Evolutionary conservation across 2,329 filamentous ascomycete genomes (phyloP).

Genomic region (Didymella arachidicola): DNA sequence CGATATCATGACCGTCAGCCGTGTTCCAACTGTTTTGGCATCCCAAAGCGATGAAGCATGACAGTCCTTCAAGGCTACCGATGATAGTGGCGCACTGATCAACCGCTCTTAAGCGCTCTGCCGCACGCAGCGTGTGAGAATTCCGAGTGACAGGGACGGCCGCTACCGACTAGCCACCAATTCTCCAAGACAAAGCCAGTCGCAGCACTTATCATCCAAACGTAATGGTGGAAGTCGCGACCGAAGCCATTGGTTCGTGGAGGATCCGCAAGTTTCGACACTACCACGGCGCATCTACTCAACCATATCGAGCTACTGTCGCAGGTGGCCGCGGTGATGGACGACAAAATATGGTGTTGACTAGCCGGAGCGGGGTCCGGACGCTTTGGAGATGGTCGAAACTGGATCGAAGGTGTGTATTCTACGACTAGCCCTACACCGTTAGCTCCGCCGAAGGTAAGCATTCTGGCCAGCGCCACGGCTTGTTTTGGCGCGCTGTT

Average conservation of each 20-base stretch:
- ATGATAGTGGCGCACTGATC: constrained; percentile 17
- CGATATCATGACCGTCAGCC: constrained; percentile 8
- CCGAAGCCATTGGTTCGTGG: neutral
- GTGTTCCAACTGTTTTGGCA: constrained; percentile 3
- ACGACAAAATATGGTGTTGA: constrained; percentile 11
- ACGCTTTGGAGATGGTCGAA: constrained; percentile 18
- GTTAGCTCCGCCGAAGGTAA: constrained; percentile 15
- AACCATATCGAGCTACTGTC: constrained; percentile 2
- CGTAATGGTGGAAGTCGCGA: constrained; percentile 5
- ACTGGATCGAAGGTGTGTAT: constrained; percentile 14
- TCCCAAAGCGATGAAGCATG: constrained; percentile 8
- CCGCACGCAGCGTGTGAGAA: constrained; percentile 10
- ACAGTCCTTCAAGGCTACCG: neutral
- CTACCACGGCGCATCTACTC: neutral
- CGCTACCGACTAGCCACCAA: neutral
- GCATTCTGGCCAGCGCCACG: constrained; percentile 22
- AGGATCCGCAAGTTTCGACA: neutral
- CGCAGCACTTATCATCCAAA: constrained; percentile 5
- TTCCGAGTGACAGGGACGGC: constrained; percentile 5
- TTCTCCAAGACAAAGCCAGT: constrained; percentile 3
- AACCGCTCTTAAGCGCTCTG: constrained; percentile 21
- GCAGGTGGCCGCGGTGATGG: constrained; percentile 4
- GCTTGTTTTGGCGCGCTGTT: neutral
- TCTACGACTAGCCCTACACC: constrained; percentile 4
- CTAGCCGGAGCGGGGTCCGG: constrained; percentile 14